Evolutionary conservation across 768 basidiomycete genomes (phyloP).

Genomic region (Pleurotus citrinopileatus): DNA sequence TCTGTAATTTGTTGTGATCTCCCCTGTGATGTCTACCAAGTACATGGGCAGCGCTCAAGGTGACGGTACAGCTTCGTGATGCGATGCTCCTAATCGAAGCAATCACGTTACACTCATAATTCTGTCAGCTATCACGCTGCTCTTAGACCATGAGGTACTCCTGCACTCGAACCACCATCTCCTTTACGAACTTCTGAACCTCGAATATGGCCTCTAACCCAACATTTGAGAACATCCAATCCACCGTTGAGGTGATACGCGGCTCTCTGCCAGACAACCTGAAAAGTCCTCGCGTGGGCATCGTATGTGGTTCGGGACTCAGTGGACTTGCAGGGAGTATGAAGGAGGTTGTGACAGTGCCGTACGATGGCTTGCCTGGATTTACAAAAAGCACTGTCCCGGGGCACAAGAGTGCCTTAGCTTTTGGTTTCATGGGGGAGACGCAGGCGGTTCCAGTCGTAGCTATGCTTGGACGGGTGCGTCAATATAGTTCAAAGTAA

Average conservation of each 20-base stretch:
- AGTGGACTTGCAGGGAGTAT: conserved; percentile 68
- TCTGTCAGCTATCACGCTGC: background rate
- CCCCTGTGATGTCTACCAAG: no score
- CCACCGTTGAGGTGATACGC: conserved; percentile 1
- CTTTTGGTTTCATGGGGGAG: conserved; percentile 74
- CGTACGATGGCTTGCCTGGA: conserved; percentile 67
- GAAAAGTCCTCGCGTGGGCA: conserved; percentile 64
- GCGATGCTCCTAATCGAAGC: no score
- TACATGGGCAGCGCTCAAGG: no score
- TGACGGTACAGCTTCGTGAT: no score
- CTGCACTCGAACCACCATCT: background rate
- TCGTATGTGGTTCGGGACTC: conserved; percentile 86
- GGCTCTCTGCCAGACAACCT: conserved; percentile 31
- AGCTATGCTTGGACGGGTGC: conserved; percentile 84
- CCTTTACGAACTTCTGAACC: background rate
- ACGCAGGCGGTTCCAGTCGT: conserved; percentile 74
- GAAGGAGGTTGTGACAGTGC: conserved; percentile 53
- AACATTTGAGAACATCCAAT: background rate
- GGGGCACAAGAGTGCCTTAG: conserved; percentile 80
- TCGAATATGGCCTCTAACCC: background rate
- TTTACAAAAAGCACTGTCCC: conserved; percentile 76
- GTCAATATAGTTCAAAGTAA: conserved; percentile 16
- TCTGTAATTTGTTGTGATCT: no score
- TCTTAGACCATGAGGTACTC: background rate
- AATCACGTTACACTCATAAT: no score